Percentiles rank a stretch among this genome's conserved stretches.
Evolutionary conservation across 169 alveolate species (phyloP).

Genomic region (Plasmodium cynomolgi): DNA sequence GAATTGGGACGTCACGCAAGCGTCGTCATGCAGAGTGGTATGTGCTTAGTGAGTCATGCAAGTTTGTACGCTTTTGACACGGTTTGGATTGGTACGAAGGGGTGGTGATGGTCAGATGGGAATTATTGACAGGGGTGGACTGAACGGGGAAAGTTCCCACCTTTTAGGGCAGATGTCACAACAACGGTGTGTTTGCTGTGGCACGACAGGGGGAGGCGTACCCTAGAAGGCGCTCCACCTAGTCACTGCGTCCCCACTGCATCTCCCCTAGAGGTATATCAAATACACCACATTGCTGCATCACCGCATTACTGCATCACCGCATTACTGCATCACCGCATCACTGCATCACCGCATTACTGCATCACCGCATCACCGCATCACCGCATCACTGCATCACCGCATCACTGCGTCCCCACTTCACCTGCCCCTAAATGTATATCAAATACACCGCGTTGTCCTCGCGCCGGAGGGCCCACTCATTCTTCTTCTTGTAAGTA

Average conservation of each 20-base stretch:
- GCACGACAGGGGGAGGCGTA: not conserved
- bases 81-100: not conserved
- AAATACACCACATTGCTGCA: slow-evolving; percentile 26
- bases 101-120: not conserved
- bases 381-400: not conserved
- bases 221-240: not conserved
- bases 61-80: not conserved
- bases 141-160: too few relatives aligned
- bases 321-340: too few relatives aligned
- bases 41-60: not conserved
- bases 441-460: slow-evolving; percentile 51
- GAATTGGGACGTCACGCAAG: not conserved
- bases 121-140: too few relatives aligned
- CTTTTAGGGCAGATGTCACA: too few relatives aligned
- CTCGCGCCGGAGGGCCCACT: slow-evolving; percentile 56
- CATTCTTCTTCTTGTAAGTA: slow-evolving; percentile 52
- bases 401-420: not conserved
- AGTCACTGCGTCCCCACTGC: not conserved
- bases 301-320: too few relatives aligned
- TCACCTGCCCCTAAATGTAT: not conserved
- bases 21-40: not conserved
- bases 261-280: not conserved
- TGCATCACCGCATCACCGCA: not conserved
- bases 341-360: not conserved
- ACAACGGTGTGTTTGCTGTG: not conserved